phyloP scores from a whole-genome alignment of 768 basidiomycete genomes.

The Mycena capillaripes region DNA sequence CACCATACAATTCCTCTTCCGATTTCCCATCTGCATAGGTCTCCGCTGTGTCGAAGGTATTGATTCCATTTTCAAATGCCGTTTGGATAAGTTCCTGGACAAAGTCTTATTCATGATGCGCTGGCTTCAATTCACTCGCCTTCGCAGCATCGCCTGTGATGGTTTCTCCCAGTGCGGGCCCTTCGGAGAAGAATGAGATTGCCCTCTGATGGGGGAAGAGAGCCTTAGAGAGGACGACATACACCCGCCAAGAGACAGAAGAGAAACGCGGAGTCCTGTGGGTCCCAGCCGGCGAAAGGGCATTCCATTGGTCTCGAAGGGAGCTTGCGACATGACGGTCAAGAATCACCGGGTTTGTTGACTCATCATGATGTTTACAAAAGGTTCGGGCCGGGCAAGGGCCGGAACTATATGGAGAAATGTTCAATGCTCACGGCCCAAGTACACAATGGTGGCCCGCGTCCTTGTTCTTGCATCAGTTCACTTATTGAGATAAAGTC shows the following conservation, averaged over 20 bases:
- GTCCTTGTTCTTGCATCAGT: no score
- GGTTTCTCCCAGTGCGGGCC: conserved; percentile 33
- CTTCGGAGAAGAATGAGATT: conserved; percentile 4
- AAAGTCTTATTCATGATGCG: background rate
- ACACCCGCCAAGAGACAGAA: conserved; percentile 74
- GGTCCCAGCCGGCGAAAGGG: conserved; percentile 63
- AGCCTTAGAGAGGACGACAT: conserved; percentile 29
- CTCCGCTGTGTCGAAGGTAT: conserved; percentile 77
- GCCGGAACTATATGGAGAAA: no score
- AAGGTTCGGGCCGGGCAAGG: no score
- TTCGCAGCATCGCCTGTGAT: conserved; percentile 33
- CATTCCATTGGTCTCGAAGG: conserved; percentile 59
- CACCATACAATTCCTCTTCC: conserved; percentile 77
- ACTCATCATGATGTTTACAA: no score
- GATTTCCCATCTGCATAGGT: conserved; percentile 75
- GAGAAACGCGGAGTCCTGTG: conserved; percentile 67
- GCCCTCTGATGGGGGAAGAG: background rate
- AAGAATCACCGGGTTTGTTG: no score
- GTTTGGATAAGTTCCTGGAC: conserved; percentile 79
- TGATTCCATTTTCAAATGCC: conserved; percentile 72
- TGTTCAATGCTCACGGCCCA: no score
- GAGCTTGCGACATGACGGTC: conserved; percentile 34
- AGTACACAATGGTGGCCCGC: no score
- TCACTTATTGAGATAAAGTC: no score
- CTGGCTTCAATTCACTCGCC: background rate